Evolutionary conservation across 371 early-diverging fungal genomes (phyloP), one percentile per base, ranked within the genome.

Genomic region (Lichtheimia ramosa): DNA sequence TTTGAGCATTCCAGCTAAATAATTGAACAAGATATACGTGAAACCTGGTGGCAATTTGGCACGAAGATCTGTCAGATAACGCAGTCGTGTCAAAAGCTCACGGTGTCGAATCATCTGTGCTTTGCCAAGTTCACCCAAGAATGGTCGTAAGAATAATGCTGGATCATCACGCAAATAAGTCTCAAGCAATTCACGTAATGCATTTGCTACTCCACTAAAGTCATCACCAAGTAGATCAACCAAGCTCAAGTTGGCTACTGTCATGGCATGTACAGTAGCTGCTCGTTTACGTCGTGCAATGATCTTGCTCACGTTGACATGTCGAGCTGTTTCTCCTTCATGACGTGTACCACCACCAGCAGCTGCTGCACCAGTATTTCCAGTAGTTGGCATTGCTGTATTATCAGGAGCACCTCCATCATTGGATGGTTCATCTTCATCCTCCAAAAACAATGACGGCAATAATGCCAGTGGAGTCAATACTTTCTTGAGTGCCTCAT

Each of bases 1-100:
- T 57, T 85, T 87, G 6, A 86, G 65, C 62, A 83, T 78, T 7
- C 89, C 89, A 1, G 84, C 76, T n/a, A 88, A 66, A 56, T 86
- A 83, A 43, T 88, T 88, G 68, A 86, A 85, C 43, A 86, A 39
- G 4, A 77, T 69, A 56, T 82, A 77, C 0, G 83, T 69, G 56
- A 88, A 84, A 0, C 71, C 83, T 5, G 86, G 84, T 0, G 88
- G 86, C 6, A 85, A 54, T 21, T 82, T 82, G 21, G 77, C 70
- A 28, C 80, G 81, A 56, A 80, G 71, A 21, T 77, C 74, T 18
- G 84, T 64, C n/a, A 85, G 70, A 48, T 72, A 63, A 0, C 77
- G 68, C 2, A 88, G 23, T 13, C 82, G 75, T 1, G 76, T 79
- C 34, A 86, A 51, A 10, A 83, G 58, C 43, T 75, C 76, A 10